A percentile compares a stretch with the other conserved stretches of the same genome.
Conservation (phyloP, 495 filamentous ascomycete species). For the Penicillium canariense region DNA sequence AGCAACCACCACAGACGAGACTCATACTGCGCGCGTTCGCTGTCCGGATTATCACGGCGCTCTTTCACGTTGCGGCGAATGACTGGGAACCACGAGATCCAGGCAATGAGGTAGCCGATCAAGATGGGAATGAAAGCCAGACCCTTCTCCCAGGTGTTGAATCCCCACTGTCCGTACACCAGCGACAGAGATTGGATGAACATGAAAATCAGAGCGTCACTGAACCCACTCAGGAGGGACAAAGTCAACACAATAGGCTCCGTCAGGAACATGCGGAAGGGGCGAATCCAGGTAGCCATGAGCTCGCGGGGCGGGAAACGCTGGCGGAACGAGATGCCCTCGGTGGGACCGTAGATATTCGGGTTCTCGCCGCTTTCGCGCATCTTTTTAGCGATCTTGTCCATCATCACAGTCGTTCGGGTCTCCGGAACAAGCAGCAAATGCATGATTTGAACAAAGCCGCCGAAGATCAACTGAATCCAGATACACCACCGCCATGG, state of each 20-base stretch:
- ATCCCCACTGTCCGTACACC: constrained; percentile 60
- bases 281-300: constrained; percentile 54
- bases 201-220: constrained; percentile 64
- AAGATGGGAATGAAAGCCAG: constrained; percentile 58
- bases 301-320: constrained; percentile 59
- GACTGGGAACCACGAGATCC: constrained; percentile 50
- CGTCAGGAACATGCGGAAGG: constrained; percentile 60
- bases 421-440: constrained; percentile 57
- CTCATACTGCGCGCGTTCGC: constrained; percentile 58
- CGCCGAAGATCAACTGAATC: constrained; percentile 61
- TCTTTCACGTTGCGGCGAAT: constrained; percentile 52
- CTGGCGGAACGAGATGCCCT: constrained; percentile 55
- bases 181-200: constrained; percentile 60
- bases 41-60: constrained; percentile 48
- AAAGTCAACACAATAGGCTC: constrained; percentile 61
- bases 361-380: constrained; percentile 49
- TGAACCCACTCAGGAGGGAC: constrained; percentile 60
- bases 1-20: constrained; percentile 60
- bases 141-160: constrained; percentile 48
- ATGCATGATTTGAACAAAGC: constrained; percentile 52
- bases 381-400: constrained; percentile 55
- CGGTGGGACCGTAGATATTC: constrained; percentile 63
- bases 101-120: constrained; percentile 61
- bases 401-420: constrained; percentile 58
- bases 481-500: constrained; percentile 57